A percentile compares a stretch with the other conserved stretches of the same genome.
These are phyloP conservation scores for Salpingoeca rosetta DNA, from an alignment of 78 protist species.

Conservation along the genomic window DNA sequence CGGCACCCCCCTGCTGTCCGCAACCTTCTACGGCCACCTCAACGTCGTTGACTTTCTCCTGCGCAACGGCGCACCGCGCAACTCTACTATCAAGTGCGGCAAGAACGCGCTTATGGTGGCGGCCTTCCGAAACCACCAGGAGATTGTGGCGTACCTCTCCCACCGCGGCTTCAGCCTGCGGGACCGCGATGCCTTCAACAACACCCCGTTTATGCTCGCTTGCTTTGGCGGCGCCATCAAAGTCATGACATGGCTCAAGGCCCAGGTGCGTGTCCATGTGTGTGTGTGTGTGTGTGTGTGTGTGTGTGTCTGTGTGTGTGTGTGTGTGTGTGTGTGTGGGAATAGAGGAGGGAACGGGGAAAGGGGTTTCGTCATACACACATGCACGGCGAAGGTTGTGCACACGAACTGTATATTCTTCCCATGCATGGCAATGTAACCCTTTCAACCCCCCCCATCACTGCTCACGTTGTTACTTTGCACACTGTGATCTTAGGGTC, in stretches of 20 bases:
- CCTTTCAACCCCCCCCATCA: no score
- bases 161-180: neutral
- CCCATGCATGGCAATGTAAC: no score
- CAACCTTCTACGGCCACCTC: neutral
- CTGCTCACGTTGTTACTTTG: no score
- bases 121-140: neutral
- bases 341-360: no score
- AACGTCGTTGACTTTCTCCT: neutral
- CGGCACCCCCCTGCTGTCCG: neutral
- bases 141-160: neutral
- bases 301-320: no score
- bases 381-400: no score
- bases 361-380: no score
- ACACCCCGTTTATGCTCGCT: neutral
- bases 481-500: no score
- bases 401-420: no score
- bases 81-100: neutral
- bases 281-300: no score
- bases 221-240: neutral
- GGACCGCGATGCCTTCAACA: neutral
- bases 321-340: no score
- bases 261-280: neutral
- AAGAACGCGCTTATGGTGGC: neutral
- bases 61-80: neutral
- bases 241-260: neutral